Evolutionary conservation across 371 early-diverging fungal species (phyloP), one percentile per base, ranked within the genome.

Genomic region (Chytridium lagenaria): DNA sequence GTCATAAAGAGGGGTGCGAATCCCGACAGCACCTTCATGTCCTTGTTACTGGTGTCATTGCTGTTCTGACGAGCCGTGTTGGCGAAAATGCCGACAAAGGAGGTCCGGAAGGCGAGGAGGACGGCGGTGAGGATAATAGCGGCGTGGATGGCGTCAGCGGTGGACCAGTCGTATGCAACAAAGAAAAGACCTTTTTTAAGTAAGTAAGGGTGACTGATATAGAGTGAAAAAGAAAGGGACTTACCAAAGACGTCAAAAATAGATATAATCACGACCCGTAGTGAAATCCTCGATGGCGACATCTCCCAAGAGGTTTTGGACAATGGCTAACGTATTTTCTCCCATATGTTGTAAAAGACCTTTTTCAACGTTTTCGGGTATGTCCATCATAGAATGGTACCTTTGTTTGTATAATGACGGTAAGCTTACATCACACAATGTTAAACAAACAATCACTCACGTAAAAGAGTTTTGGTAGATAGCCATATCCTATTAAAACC

Each of bases 321-420:
- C 81, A 44, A 92, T 79, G 1, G 88, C 90, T 63, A 88, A 50
- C 0, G 88, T 83, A 72, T 91, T 92, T 51, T 90, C 90, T 3
- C 92, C 93, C 76, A 91, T 76, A 78, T 91, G 90, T 75, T 93
- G 93, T 37, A 91, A 81, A 0, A 90, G 72, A 33, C 93, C 93
- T 1, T 84, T 74, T 28, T 89, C 83, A 59, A 93, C 75, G 68
- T 84, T 79, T 71, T 86, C 81, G 31, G 86, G 83, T 5, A 84
- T 72, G 71, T 93, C 93, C 63, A 90, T 72, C 77, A 90, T 89
- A 0, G 93, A 92, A 70, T 93, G 93, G 70, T 93, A 93, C 26
- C 30, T 44, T 12, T n/a, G n/a, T n/a, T n/a, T n/a, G n/a, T n/a
- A n/a, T n/a, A n/a, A n/a, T n/a, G n/a, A n/a, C n/a, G 19, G 44